phyloP scores from a whole-genome alignment of 2,329 filamentous ascomycete genomes.

The Fusarium graminum region DNA sequence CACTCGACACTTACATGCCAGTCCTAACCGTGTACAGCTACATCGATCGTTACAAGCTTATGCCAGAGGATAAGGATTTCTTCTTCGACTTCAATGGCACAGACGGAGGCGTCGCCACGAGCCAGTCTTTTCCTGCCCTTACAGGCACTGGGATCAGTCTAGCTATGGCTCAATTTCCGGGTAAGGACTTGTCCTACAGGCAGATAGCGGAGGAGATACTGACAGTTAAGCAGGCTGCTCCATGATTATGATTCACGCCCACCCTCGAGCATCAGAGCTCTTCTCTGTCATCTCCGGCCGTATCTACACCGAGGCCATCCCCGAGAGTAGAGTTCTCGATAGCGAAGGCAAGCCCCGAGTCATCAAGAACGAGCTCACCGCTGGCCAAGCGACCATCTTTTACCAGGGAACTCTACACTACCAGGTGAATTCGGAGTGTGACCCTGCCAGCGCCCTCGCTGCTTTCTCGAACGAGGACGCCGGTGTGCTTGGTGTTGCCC shows the following conservation, averaged over 20 bases:
- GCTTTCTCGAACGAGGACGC: slow-evolving; percentile 65
- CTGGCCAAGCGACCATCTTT: slow-evolving; percentile 65
- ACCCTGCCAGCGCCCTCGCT: slow-evolving; percentile 62
- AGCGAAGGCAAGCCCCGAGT: slow-evolving; percentile 55
- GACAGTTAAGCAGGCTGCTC: slow-evolving; percentile 57
- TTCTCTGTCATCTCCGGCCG: slow-evolving; percentile 63
- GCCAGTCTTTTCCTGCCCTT: slow-evolving; percentile 68
- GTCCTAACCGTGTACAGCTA: slow-evolving; percentile 48
- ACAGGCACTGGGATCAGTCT: slow-evolving; percentile 64
- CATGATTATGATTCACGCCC: slow-evolving; percentile 68
- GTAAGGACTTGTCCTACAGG: slow-evolving; percentile 19
- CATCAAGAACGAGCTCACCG: slow-evolving; percentile 57
- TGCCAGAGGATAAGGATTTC: slow-evolving; percentile 60
- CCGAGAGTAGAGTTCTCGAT: slow-evolving; percentile 61
- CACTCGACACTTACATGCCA: rapidly evolving
- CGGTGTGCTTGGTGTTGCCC: slow-evolving; percentile 61
- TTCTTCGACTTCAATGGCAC: slow-evolving; percentile 61
- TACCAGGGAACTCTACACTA: slow-evolving; percentile 67
- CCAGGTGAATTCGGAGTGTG: slow-evolving; percentile 68
- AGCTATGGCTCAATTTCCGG: slow-evolving; percentile 63
- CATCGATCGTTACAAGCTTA: slow-evolving; percentile 59
- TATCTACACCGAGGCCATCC: slow-evolving; percentile 64
- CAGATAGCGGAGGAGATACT: neutral
- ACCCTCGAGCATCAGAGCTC: slow-evolving; percentile 66
- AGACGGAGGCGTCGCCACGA: slow-evolving; percentile 59